phyloP scores from a whole-genome alignment of 352 stramenopile genomes.

The Phytophthora lateralis region DNA sequence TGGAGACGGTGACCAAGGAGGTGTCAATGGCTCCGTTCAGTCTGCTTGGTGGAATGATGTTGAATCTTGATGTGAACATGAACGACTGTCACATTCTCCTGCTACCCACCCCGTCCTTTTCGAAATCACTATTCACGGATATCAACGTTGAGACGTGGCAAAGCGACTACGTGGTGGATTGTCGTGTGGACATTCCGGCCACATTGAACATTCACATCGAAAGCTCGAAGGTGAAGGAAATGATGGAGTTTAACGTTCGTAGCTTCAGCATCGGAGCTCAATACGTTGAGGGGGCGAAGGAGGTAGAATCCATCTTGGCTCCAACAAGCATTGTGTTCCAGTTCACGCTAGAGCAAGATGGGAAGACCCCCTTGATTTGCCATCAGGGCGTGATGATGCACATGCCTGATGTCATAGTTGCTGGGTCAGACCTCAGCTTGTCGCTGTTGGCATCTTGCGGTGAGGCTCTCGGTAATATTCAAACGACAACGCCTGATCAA shows the following conservation, averaged over 20 bases:
- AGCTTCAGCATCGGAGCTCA: slow-evolving; percentile 56
- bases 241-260: slow-evolving; percentile 53
- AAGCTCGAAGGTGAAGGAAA: slow-evolving; percentile 52
- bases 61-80: slow-evolving; percentile 54
- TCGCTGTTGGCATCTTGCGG: slow-evolving; percentile 63
- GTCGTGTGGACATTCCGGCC: slow-evolving; percentile 54
- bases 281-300: slow-evolving; percentile 51
- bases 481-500: slow-evolving; percentile 70
- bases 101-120: slow-evolving; percentile 50
- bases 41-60: slow-evolving; percentile 56
- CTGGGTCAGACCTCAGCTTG: slow-evolving; percentile 73
- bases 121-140: slow-evolving; percentile 61
- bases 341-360: slow-evolving; percentile 61
- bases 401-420: slow-evolving; percentile 66
- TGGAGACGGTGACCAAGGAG: slow-evolving; percentile 38
- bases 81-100: slow-evolving; percentile 64
- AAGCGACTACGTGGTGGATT: slow-evolving; percentile 55
- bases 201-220: slow-evolving; percentile 51
- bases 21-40: slow-evolving; percentile 72
- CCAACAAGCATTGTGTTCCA: slow-evolving; percentile 52
- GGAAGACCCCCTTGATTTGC: slow-evolving; percentile 37
- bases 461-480: slow-evolving; percentile 51
- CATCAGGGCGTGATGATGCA: slow-evolving; percentile 62
- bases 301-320: slow-evolving; percentile 50
- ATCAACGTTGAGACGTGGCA: slow-evolving; percentile 52